Conservation (phyloP, 192 early-diverging fungal genomes). For the Rhizophlyctis rosea region DNA sequence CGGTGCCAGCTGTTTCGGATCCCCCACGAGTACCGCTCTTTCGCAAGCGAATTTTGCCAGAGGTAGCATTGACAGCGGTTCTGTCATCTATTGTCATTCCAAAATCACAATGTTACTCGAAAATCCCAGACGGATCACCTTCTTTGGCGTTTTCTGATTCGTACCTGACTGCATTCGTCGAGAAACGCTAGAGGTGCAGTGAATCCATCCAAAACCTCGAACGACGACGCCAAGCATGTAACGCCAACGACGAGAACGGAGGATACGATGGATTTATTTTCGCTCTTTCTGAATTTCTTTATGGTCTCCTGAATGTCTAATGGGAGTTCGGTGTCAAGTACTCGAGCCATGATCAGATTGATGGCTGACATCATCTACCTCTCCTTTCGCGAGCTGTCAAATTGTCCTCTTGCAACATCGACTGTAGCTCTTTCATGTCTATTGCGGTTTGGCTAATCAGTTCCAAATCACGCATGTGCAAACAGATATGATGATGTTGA, state of each 20-base stretch:
- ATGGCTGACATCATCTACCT: background rate
- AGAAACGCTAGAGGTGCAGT: constrained; percentile 71
- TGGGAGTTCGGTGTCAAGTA: no score
- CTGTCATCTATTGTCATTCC: constrained; percentile 88
- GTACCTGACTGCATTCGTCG: constrained; percentile 80
- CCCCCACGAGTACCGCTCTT: constrained; percentile 76
- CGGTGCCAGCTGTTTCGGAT: constrained; percentile 86
- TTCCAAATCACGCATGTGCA: background rate
- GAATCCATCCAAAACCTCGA: constrained; percentile 62
- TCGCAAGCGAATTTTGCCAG: constrained; percentile 58
- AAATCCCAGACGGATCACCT: no score
- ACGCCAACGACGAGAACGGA: constrained; percentile 56
- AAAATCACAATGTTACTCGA: no score
- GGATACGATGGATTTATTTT: constrained; percentile 43
- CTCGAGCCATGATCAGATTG: background rate
- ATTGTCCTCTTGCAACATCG: constrained; percentile 58
- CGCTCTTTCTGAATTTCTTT: constrained; percentile 37
- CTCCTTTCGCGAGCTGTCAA: constrained; percentile 5
- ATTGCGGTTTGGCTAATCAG: background rate
- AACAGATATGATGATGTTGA: no score
- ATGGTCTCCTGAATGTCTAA: constrained; percentile 47
- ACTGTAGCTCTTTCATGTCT: constrained; percentile 76
- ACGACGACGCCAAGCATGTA: constrained; percentile 77
- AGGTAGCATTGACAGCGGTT: constrained; percentile 85
- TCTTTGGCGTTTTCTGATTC: no score